Conservation (phyloP, 768 basidiomycete genomes). For the Podaxis sp. region DNA sequence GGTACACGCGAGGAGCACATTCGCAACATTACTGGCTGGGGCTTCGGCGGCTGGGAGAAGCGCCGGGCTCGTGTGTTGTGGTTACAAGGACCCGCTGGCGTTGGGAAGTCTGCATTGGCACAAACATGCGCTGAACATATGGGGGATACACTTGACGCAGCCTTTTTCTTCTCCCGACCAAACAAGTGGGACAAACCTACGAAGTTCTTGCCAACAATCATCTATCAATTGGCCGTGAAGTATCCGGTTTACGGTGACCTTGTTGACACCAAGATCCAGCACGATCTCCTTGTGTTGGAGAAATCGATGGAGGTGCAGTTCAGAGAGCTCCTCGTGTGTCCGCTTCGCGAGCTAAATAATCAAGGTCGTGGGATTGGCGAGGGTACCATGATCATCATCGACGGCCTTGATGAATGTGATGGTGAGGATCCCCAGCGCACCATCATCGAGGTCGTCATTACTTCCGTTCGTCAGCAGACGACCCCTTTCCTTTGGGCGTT, state of each 20-base stretch:
- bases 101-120: not conserved
- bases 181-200: not conserved
- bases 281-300: not conserved
- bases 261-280: not conserved
- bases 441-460: too few species aligned
- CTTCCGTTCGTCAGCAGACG: too few species aligned
- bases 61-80: not conserved
- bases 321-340: not conserved
- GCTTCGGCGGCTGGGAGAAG: not conserved
- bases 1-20: not conserved
- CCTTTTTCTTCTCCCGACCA: not conserved
- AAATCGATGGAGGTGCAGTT: not conserved
- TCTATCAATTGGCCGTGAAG: not conserved
- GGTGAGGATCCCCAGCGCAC: too few species aligned
- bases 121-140: not conserved
- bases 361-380: not conserved
- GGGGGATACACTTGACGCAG: not conserved
- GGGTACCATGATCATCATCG: slow-evolving; percentile 17
- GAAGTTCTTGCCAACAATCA: not conserved
- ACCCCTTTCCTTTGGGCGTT: too few species aligned
- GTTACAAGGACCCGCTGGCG: not conserved
- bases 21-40: not conserved
- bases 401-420: slow-evolving; percentile 27
- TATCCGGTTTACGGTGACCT: not conserved
- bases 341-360: not conserved